Percentiles rank a stretch among this genome's conserved stretches.
phyloP scores from a whole-genome alignment of 352 stramenopile genomes.

The Globisporangium emineosum region DNA sequence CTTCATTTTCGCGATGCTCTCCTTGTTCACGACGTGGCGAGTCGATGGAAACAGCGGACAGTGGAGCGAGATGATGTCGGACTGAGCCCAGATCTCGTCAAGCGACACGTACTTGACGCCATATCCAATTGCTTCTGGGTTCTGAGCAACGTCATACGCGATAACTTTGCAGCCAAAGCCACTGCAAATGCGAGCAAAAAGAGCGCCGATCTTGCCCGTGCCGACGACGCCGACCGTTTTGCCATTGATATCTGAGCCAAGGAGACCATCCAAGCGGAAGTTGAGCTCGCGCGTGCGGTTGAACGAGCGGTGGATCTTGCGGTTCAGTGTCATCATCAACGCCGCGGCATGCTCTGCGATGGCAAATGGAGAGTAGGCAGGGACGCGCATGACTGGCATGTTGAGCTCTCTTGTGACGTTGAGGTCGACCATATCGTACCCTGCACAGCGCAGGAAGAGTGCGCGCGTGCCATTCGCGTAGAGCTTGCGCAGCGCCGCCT shows the following conservation, averaged over 20 bases:
- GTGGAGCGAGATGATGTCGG: conserved; percentile 88
- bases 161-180: neutral
- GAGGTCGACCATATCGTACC: conserved; percentile 10
- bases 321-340: neutral
- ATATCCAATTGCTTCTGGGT: conserved; percentile 36
- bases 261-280: neutral
- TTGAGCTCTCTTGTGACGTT: neutral
- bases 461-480: conserved; percentile 46
- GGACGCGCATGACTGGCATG: neutral
- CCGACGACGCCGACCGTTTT: neutral
- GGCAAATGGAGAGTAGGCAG: neutral
- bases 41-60: conserved; percentile 82
- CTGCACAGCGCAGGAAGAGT: conserved; percentile 77
- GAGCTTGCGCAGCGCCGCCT: conserved; percentile 50
- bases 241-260: neutral
- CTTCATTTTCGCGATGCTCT: conserved; percentile 87
- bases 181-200: neutral
- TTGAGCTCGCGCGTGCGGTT: neutral
- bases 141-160: conserved; percentile 12
- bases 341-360: neutral
- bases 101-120: conserved; percentile 52
- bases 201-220: neutral
- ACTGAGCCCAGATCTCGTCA: conserved; percentile 60
- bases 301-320: neutral
- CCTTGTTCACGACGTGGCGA: conserved; percentile 80